A percentile compares a stretch with the other conserved stretches of the same genome.
phyloP scores from a whole-genome alignment of 495 filamentous ascomycete species.

The Podospora comata region DNA sequence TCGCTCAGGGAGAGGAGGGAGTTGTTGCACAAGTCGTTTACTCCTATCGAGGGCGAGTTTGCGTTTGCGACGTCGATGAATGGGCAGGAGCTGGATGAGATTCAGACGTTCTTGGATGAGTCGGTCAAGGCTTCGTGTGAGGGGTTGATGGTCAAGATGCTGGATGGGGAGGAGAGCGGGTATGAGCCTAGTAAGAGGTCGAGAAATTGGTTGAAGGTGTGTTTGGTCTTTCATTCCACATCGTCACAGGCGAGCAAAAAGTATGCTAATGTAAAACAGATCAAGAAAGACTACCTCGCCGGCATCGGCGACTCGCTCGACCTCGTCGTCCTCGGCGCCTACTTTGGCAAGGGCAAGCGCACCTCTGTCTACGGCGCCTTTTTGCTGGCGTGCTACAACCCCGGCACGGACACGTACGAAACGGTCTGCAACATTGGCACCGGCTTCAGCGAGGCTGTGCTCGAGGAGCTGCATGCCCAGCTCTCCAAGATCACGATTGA shows the following conservation, averaged over 20 bases:
- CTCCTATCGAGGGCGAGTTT: conserved; percentile 81
- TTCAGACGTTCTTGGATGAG: conserved; percentile 87
- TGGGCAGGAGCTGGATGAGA: conserved; percentile 86
- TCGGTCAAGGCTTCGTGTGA: conserved; percentile 93
- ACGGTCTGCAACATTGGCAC: conserved; percentile 98
- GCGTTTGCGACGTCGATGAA: conserved; percentile 83
- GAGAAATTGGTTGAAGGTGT: conserved; percentile 95
- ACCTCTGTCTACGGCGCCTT: conserved; percentile 95
- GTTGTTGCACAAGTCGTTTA: conserved; percentile 70
- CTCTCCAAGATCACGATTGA: conserved; percentile 76
- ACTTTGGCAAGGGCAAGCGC: conserved; percentile 91
- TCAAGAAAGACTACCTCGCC: conserved; percentile 95
- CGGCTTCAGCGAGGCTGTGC: conserved; percentile 83
- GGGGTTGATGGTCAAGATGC: conserved; percentile 98
- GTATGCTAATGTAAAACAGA: conserved; percentile 41
- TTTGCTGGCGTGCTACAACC: conserved; percentile 89
- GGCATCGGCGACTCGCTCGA: conserved; percentile 95
- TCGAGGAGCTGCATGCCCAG: conserved; percentile 74
- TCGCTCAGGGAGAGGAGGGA: conserved; percentile 79
- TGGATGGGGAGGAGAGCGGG: conserved; percentile 83
- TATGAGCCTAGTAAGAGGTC: conserved; percentile 94
- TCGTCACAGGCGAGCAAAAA: not conserved
- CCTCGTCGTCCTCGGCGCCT: conserved; percentile 91
- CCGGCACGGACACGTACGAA: conserved; percentile 73
- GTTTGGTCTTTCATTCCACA: conserved; percentile 12